Evolutionary conservation across 768 basidiomycete genomes (phyloP).

Genomic region (Pleurotus djamor): DNA sequence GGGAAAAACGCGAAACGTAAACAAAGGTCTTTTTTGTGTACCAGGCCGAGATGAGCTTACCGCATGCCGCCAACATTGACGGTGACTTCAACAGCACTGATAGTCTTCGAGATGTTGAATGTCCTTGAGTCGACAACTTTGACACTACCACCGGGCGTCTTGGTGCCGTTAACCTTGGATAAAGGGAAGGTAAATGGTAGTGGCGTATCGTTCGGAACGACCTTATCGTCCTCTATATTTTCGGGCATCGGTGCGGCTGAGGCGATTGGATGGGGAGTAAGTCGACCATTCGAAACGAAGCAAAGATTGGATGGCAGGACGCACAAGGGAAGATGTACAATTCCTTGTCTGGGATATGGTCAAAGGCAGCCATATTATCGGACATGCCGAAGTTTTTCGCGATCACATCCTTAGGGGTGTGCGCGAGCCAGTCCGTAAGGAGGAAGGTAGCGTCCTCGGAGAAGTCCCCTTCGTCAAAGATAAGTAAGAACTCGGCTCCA

Average conservation of each 20-base stretch:
- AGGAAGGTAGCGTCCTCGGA: slow-evolving; percentile 60
- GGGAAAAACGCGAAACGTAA: too few relatives aligned
- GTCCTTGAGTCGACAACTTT: slow-evolving; percentile 58
- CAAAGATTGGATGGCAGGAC: not conserved
- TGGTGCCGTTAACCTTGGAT: slow-evolving; percentile 41
- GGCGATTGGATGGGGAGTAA: not conserved
- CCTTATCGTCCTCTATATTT: slow-evolving; percentile 38
- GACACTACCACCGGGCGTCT: slow-evolving; percentile 51
- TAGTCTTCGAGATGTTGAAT: slow-evolving; percentile 51
- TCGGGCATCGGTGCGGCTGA: slow-evolving; percentile 30
- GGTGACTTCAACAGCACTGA: slow-evolving; percentile 55
- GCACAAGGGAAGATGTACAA: slow-evolving; percentile 51
- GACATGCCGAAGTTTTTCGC: slow-evolving; percentile 62
- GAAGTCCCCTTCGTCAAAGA: slow-evolving; percentile 41
- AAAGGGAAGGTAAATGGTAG: slow-evolving; percentile 53
- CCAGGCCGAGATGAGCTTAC: slow-evolving; percentile 22
- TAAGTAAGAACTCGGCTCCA: slow-evolving; percentile 53
- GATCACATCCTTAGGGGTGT: slow-evolving; percentile 52
- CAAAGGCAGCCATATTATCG: slow-evolving; percentile 39
- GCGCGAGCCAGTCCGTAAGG: slow-evolving; percentile 67
- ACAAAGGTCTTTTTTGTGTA: too few relatives aligned
- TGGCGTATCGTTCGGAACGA: slow-evolving; percentile 46
- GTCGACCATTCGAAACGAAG: not conserved
- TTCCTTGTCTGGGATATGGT: slow-evolving; percentile 50
- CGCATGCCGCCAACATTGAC: slow-evolving; percentile 63